A percentile compares a stretch with the other conserved stretches of the same genome.
Conservation (phyloP, 116 monocot genomes). For the Papilionanthe hybrid region DNA sequence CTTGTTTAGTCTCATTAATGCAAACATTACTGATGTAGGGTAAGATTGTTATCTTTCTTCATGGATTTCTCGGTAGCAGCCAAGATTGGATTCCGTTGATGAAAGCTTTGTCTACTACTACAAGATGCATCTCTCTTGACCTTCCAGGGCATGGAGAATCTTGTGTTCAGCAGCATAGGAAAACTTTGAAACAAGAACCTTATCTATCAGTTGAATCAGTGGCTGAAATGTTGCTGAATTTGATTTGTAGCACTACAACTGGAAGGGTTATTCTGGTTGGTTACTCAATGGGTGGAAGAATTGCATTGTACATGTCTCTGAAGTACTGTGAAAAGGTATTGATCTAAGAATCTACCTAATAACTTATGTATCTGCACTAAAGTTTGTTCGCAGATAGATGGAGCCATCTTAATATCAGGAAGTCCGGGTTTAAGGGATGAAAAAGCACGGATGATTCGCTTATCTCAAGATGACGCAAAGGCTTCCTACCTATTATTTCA, state of each 20-base stretch:
- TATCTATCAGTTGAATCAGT: constrained; percentile 48
- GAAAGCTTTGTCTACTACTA: constrained; percentile 59
- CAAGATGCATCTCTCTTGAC: constrained; percentile 69
- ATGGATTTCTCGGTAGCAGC: constrained; percentile 84
- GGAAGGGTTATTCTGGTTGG: constrained; percentile 68
- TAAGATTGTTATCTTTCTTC: constrained; percentile 62
- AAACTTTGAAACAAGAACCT: constrained; percentile 11
- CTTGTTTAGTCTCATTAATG: not conserved
- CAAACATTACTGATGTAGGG: constrained; percentile 33
- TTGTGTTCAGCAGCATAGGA: constrained; percentile 17
- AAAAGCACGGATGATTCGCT: constrained; percentile 42
- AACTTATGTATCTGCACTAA: not conserved
- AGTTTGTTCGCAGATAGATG: constrained; percentile 44
- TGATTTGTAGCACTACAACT: constrained; percentile 45
- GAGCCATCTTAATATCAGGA: constrained; percentile 84
- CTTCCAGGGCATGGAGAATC: constrained; percentile 92
- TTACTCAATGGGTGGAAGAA: constrained; percentile 96
- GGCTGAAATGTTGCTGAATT: constrained; percentile 49
- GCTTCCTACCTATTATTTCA: constrained; percentile 46
- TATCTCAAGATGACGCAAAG: constrained; percentile 61
- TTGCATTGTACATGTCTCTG: constrained; percentile 79
- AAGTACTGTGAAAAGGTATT: constrained; percentile 71
- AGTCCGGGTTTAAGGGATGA: constrained; percentile 80
- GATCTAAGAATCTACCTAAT: not conserved
- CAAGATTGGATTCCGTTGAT: constrained; percentile 86